Percentiles rank a stretch among this genome's conserved stretches.
These are phyloP conservation scores for Xylaria polymorpha DNA, from an alignment of 2,329 filamentous ascomycete species.

Conservation along the genomic window DNA sequence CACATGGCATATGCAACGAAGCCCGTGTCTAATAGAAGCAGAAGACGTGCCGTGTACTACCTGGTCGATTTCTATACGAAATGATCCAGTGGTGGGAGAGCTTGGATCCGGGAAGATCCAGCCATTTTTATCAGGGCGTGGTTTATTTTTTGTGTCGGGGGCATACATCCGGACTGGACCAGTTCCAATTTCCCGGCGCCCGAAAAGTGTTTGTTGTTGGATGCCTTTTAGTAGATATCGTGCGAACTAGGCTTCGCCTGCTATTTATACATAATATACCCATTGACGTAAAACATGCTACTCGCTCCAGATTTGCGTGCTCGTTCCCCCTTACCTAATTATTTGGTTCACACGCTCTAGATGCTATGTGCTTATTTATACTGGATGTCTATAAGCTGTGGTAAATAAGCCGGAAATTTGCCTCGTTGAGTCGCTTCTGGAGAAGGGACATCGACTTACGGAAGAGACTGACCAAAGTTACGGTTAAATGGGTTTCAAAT, in stretches of 20 bases:
- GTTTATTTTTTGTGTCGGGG: constrained; percentile 14
- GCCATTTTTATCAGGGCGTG: constrained; percentile 2
- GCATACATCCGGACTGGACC: constrained; percentile 14
- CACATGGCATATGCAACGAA: neutral
- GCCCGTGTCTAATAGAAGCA: constrained; percentile 2
- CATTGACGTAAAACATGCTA: constrained; percentile 34
- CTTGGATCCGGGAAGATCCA: constrained; percentile 28
- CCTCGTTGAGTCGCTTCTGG: no score
- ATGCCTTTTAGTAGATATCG: constrained; percentile 23
- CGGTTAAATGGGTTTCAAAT: no score
- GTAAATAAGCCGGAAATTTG: no score
- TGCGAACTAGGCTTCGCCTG: constrained; percentile 36
- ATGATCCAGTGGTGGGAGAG: neutral
- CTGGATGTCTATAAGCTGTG: no score
- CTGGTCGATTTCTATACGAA: neutral
- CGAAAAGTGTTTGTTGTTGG: constrained; percentile 35
- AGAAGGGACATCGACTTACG: no score
- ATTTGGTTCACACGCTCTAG: no score
- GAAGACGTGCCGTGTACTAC: constrained; percentile 6
- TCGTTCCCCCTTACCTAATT: neutral
- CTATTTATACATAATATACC: constrained; percentile 46
- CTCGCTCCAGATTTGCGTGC: neutral
- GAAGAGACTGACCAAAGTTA: no score
- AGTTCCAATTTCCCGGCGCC: constrained; percentile 28
- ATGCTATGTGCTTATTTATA: no score